A percentile compares a stretch with the other conserved stretches of the same genome.
Evolutionary conservation across 805 yeast genomes (phyloP).

Genomic region (Cyberlindnera lachancei): DNA sequence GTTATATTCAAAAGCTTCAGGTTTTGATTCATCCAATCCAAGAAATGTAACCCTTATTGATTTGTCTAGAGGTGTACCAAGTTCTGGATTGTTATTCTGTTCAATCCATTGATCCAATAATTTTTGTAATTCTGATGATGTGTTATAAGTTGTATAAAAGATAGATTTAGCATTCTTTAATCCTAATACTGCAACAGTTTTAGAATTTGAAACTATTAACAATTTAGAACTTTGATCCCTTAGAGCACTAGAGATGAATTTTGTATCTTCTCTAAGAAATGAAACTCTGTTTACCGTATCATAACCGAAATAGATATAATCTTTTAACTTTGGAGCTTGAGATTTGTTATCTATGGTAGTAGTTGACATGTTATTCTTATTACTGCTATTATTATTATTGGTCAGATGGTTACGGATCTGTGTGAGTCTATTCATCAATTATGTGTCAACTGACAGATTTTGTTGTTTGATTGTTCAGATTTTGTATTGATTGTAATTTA

Average conservation of each 20-base stretch:
- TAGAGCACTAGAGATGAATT: slow-evolving; percentile 37
- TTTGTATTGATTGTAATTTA: too few relatives aligned
- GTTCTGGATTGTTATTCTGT: slow-evolving; percentile 5
- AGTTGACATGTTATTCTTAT: too few relatives aligned
- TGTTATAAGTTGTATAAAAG: slow-evolving; percentile 2
- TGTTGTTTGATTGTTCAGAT: too few relatives aligned
- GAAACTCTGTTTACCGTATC: slow-evolving; percentile 52
- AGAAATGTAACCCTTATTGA: slow-evolving; percentile 37
- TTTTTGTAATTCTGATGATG: slow-evolving; percentile 10
- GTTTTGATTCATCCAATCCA: slow-evolving; percentile 37
- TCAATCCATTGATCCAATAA: slow-evolving; percentile 11
- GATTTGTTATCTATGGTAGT: not conserved
- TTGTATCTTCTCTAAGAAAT: slow-evolving; percentile 44
- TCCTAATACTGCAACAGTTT: slow-evolving; percentile 9
- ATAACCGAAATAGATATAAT: slow-evolving; percentile 33
- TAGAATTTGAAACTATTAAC: slow-evolving; percentile 27
- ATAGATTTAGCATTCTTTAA: too few relatives aligned
- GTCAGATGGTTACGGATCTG: too few relatives aligned
- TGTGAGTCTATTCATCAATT: too few relatives aligned
- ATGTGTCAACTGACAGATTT: too few relatives aligned
- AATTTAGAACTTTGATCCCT: slow-evolving; percentile 35
- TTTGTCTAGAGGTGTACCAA: slow-evolving; percentile 24
- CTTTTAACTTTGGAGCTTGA: not conserved
- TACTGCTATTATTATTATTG: too few relatives aligned
- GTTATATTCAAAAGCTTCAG: slow-evolving; percentile 1